Evolutionary conservation across 179 eudicot genomes (phyloP), one percentile per base, ranked within the genome.

Genomic region (Carnegiea gigantea): DNA sequence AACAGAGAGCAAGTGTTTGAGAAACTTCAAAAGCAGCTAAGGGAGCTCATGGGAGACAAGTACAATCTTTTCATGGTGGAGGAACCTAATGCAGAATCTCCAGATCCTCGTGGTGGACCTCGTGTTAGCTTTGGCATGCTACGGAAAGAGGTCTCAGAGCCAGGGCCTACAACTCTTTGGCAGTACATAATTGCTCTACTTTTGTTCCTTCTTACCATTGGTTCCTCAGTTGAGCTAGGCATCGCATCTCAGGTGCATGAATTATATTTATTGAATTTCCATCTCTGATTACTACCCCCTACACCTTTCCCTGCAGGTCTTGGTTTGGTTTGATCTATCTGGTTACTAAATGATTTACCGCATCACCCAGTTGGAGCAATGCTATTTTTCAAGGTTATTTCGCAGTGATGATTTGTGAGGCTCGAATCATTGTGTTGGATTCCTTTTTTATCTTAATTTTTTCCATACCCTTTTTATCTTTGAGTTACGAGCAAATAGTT

Each of bases 51-150:
- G 93, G 97, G 94, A 53, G 92, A 92, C 83, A 96, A 91, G 79
- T 96, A 96, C 86, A 94, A 96, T 83, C 87, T 96, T 49, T 96
- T 94, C 68, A 96, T 96, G 99, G 97, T 96, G 72, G 99, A 94
- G 90, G 98, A 96, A 82, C 97, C 99, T 30, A 93, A 92, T 89
- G 89, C 99, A 15, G 97, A 96, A 87, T 93, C 83, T 70, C 92
- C 89, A 75, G 98, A 96, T 73, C 99, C 99, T 36, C 99, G 97
- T 77, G 99, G 98, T 84, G 98, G 98, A 40, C 98, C 99, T 33
- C 96, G 99, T 53, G 97, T 96, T 83, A 96, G 99, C 83, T 96
- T 96, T 84, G 98, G 99, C 73, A 87, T 94, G 97, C 85, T 96
- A 70, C 88, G 98, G 33, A 96, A 94, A 87, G 98, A 96, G 83